These are phyloP conservation scores for Penicillium janthinellum DNA, from an alignment of 2,329 filamentous ascomycete species.

Conservation along the genomic window DNA sequence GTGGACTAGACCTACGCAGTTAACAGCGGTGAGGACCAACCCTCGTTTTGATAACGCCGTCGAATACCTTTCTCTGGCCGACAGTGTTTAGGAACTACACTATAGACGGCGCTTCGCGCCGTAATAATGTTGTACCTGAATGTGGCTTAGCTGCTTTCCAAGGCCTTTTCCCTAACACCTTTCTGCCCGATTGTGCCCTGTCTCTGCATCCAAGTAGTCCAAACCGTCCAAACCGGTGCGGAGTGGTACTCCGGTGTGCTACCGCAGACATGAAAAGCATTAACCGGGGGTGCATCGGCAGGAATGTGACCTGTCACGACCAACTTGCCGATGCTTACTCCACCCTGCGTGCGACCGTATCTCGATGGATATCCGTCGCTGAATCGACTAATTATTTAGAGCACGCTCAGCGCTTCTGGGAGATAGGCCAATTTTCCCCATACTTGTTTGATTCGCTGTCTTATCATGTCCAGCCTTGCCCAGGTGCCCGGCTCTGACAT, in stretches of 20 bases:
- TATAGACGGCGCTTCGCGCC: too few relatives aligned
- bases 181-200: too few relatives aligned
- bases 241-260: constrained; percentile 4
- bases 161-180: background rate
- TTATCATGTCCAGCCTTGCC: constrained; percentile 14
- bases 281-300: constrained; percentile 12
- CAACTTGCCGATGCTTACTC: constrained; percentile 15
- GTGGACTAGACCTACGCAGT: too few relatives aligned
- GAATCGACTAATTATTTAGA: background rate
- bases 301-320: constrained; percentile 10
- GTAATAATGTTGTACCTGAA: background rate
- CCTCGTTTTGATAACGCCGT: too few relatives aligned
- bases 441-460: background rate
- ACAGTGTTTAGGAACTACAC: too few relatives aligned
- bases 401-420: background rate
- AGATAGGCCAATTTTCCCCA: background rate
- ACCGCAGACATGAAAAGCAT: constrained; percentile 15
- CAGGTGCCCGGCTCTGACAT: constrained; percentile 22
- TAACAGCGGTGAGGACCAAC: too few relatives aligned
- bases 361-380: background rate
- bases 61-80: too few relatives aligned
- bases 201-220: background rate
- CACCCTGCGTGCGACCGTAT: background rate
- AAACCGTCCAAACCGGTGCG: background rate
- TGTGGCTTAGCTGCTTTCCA: background rate